phyloP scores from a whole-genome alignment of 2,329 filamentous ascomycete genomes.

The Penicillium sp. region DNA sequence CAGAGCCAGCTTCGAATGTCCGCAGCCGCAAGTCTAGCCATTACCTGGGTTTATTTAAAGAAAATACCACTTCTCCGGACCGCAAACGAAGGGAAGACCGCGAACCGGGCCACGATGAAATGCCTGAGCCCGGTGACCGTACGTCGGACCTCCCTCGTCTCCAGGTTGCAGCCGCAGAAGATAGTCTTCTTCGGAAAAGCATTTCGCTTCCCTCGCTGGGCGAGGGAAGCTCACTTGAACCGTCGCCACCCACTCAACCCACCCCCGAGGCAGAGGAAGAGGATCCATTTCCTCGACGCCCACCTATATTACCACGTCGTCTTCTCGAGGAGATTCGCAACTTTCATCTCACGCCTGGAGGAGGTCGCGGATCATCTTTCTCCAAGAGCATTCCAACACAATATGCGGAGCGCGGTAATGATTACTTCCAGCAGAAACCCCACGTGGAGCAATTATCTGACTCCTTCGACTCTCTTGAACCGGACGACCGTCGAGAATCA shows the following conservation, averaged over 20 bases:
- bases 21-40: constrained; percentile 62
- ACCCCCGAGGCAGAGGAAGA: constrained; percentile 13
- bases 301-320: constrained; percentile 42
- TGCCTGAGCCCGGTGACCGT: constrained; percentile 15
- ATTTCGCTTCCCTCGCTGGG: constrained; percentile 26
- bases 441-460: constrained; percentile 18
- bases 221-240: constrained; percentile 22
- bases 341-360: constrained; percentile 48
- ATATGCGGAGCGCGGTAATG: constrained; percentile 30
- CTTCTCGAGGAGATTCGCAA: constrained; percentile 54
- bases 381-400: constrained; percentile 38
- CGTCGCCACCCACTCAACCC: constrained; percentile 7
- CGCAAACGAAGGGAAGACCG: constrained; percentile 47
- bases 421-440: constrained; percentile 25
- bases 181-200: constrained; percentile 23
- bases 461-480: constrained; percentile 21
- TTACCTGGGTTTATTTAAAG: constrained; percentile 59
- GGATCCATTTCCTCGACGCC: constrained; percentile 23
- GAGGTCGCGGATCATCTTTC: constrained; percentile 43
- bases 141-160: constrained; percentile 14
- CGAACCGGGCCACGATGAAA: constrained; percentile 32
- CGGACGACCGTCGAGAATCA: constrained; percentile 19
- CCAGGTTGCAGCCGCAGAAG: constrained; percentile 12
- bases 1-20: constrained; percentile 50
- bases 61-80: constrained; percentile 52